Evolutionary conservation across 805 yeast species (phyloP), one percentile per base, ranked within the genome.

Genomic region (Cyberlindnera xishuangbannaensis): DNA sequence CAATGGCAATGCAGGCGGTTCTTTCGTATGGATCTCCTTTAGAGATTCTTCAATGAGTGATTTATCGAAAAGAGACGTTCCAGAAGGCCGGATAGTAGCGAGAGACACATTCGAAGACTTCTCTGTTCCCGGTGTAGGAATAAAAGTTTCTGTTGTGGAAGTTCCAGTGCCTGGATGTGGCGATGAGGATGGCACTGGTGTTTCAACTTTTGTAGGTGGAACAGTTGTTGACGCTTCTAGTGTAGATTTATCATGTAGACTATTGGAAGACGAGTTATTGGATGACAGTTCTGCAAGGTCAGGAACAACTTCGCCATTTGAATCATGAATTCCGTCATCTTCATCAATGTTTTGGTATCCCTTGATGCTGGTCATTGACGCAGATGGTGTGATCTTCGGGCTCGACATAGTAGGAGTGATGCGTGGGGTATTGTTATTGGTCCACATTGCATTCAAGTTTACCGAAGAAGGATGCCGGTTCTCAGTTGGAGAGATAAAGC

Each of bases 251-350:
- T 41, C 39, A 18, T 33, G 37, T 8, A 52, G 38, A 19, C 47
- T 40, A 19, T 41, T 44, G 6, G 44, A 33, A 4, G 55, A 50
- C 9, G 53, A 48, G 34, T 47, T 51, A 22, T 43, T 49, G 7
- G 56, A 52, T 14, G 55, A 52, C 3, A 50, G 15, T 23, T 40
- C 47, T 9, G 42, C 43, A 12, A 51, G 26, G 4, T 49, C 56
- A 8, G 56, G 55, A 6, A 50, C 48, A 12, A 31, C 11, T 5
- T 33, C 37, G 6, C 14, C 11, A 21, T 17, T 9, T n/a, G n/a
- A n/a, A 11, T 34, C 23, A 17, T 39, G 33, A 6, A 23, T 43
- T 2, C 57, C 57, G 32, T 52, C 57, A 30, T 51, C 48, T 18
- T 36, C 47, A 27, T 52, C 54, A 17, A 52, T 42, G 33, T 52